A percentile compares a stretch with the other conserved stretches of the same genome.
These are phyloP conservation scores for Eremochloa ophiuroides DNA, from an alignment of 176 grass and related monocot species.

Conservation along the genomic window DNA sequence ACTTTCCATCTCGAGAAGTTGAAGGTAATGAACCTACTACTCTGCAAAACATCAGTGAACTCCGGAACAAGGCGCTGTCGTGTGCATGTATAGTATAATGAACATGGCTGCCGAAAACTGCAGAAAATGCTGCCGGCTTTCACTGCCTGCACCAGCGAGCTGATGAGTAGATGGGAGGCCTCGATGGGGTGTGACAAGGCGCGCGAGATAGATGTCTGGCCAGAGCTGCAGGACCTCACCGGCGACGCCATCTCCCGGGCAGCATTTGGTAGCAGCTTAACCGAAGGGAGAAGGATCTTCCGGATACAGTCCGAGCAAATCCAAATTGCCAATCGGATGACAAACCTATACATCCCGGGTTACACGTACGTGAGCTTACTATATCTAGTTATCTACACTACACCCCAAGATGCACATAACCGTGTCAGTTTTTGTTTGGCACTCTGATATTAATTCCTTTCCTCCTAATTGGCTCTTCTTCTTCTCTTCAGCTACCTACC, in stretches of 20 bases:
- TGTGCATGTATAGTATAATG: background rate
- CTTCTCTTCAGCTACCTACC: slow-evolving; percentile 43
- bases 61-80: background rate
- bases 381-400: background rate
- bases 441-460: background rate
- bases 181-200: background rate
- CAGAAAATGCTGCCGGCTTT: slow-evolving; percentile 49
- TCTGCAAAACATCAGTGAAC: background rate
- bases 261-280: slow-evolving; percentile 65
- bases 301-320: slow-evolving; percentile 44
- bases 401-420: background rate
- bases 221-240: slow-evolving; percentile 36
- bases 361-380: slow-evolving; percentile 22
- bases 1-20: slow-evolving; percentile 62
- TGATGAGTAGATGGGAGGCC: slow-evolving; percentile 31
- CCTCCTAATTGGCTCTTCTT: no score
- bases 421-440: background rate
- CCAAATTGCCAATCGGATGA: background rate
- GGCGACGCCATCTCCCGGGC: slow-evolving; percentile 38
- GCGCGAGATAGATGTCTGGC: slow-evolving; percentile 21
- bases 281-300: slow-evolving; percentile 57
- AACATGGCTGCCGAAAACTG: background rate
- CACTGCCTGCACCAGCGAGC: slow-evolving; percentile 19
- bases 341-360: slow-evolving; percentile 27
- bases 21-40: slow-evolving; percentile 27